Evolutionary conservation across 306 rosid species (phyloP), one percentile per base, ranked within the genome.

Genomic region (Dryas octopetala): DNA sequence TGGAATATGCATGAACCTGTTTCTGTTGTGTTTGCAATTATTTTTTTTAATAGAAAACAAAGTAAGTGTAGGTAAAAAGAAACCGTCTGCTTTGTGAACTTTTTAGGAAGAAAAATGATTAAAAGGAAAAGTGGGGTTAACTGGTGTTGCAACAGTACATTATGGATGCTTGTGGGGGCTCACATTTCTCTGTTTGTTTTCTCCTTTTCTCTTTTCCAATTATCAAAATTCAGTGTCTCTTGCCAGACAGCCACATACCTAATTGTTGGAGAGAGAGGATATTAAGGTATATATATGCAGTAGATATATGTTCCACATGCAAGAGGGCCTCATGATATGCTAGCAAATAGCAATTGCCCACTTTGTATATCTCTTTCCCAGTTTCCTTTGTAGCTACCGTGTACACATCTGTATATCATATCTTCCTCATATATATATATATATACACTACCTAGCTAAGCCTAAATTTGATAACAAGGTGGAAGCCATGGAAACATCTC

Each of bases 401-500:
- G 71, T 71, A 26, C 47, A 70, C 72, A 62, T 76, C 67, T 54
- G 45, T 74, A 38, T 62, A 66, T 52, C 55, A 10, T 14, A 68
- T 67, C 70, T 74, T 55, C 67, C 61, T 71, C 67, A 63, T 50
- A 62, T 28, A 32, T 32, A 32, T 32, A 32, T 32, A 32, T 2
- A 32, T 2, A 32, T 4, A 8, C 6, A 46, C 9, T 17, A 28
- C 63, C 15, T 41, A 65, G 47, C 67, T 65, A 40, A 48, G 26
- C 17, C 49, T 4, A 41, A 50, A 43, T 32, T 32, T 32, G 38
- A 32, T 74, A 77, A 55, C 57, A 73, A 51, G 77, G 9, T 54
- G 72, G 55, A 62, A 79, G 75, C 87, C 86, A 95, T 95, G 99
- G 98, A 96, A 81, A 77, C 91, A 72, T 81, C 97, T 4, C 93